Conservation (phyloP, 2,329 filamentous ascomycete species). For the Chrysosphaeria jannelii region DNA sequence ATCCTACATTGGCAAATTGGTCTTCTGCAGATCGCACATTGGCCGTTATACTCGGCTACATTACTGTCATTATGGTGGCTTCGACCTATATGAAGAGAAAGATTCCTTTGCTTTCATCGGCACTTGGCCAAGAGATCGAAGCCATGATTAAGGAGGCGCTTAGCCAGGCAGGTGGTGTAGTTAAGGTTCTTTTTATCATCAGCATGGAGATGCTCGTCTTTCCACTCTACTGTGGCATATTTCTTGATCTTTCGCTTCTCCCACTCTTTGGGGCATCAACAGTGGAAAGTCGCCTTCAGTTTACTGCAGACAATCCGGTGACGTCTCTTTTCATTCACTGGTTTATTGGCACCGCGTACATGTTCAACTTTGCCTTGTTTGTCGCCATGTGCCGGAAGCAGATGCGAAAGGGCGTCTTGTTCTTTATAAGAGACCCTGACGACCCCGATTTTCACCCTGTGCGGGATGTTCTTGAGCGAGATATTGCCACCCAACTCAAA, state of each 20-base stretch:
- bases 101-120: constrained; percentile 29
- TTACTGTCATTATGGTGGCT: constrained; percentile 42
- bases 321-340: constrained; percentile 93
- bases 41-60: constrained; percentile 58
- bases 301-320: constrained; percentile 48
- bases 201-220: constrained; percentile 98
- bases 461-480: constrained; percentile 81
- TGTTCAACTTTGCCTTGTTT: constrained; percentile 98
- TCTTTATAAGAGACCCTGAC: constrained; percentile 94
- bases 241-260: constrained; percentile 66
- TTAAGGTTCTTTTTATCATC: constrained; percentile 95
- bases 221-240: constrained; percentile 74
- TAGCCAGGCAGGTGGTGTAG: constrained; percentile 78
- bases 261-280: constrained; percentile 68
- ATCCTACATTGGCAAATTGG: too few relatives aligned
- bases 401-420: constrained; percentile 78
- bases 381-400: constrained; percentile 98
- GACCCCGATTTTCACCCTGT: constrained; percentile 96
- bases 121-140: constrained; percentile 33
- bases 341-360: constrained; percentile 96
- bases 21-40: constrained; percentile 21
- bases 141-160: constrained; percentile 53
- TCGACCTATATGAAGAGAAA: constrained; percentile 53
- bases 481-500: constrained; percentile 67
- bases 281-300: constrained; percentile 44